phyloP scores from a whole-genome alignment of 2,329 filamentous ascomycete genomes.

The Dactylonectria estremocensis region DNA sequence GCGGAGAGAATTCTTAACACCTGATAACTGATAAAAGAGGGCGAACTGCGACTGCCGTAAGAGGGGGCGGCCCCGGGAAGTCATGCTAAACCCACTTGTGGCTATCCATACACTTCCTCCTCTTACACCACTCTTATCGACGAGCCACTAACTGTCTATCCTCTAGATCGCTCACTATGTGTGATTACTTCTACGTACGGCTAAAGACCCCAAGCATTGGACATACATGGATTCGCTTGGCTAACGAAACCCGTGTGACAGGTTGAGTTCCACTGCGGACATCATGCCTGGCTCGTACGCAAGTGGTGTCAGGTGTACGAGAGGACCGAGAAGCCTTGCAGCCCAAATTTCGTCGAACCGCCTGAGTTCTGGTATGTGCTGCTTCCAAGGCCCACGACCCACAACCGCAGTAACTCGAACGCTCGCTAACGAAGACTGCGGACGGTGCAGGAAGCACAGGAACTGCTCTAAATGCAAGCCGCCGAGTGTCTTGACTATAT shows the following conservation, averaged over 20 bases:
- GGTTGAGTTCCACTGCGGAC: conserved; percentile 46
- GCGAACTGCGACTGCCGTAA: conserved; percentile 12
- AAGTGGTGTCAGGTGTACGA: conserved; percentile 45
- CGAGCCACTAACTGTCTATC: not conserved
- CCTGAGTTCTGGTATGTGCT: conserved; percentile 44
- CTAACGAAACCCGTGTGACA: conserved; percentile 20
- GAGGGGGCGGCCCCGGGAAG: conserved; percentile 3
- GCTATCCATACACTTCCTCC: not conserved
- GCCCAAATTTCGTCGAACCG: conserved; percentile 43
- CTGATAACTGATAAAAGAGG: not conserved
- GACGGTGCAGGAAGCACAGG: conserved; percentile 20
- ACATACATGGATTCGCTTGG: not conserved
- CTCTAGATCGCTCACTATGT: conserved; percentile 32
- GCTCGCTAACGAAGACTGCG: not conserved
- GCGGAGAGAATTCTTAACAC: conserved; percentile 11
- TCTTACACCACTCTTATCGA: conserved; percentile 6
- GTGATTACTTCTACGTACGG: conserved; percentile 46
- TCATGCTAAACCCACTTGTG: not conserved
- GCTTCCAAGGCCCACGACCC: not conserved
- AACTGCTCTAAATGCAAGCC: conserved; percentile 26
- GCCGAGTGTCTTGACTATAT: not conserved
- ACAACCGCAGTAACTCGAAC: not conserved
- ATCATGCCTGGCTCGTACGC: conserved; percentile 45
- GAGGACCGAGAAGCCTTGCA: conserved; percentile 42
- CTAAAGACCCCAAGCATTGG: not conserved